Evolutionary conservation across 225 moss, liverwort and hornwort genomes (phyloP).

Genomic region (Straminergon stramineum): DNA sequence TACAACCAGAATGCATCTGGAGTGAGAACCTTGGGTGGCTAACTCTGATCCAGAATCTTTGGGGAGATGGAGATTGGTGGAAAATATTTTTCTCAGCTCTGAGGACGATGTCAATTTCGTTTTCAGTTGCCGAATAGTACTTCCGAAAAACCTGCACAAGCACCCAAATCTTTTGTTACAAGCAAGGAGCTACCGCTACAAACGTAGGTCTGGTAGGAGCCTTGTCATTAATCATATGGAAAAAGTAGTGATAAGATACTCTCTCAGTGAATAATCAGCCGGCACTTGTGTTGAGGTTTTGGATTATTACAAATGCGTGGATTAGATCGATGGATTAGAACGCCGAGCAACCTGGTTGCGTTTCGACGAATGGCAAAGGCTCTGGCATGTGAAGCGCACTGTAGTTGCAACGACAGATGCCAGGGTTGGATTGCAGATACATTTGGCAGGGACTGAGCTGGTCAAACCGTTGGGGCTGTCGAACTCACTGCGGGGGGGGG

Average conservation of each 20-base stretch:
- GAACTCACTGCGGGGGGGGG: neutral
- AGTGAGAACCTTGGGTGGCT: neutral
- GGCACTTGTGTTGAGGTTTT: neutral
- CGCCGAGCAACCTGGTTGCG: neutral
- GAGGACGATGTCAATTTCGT: neutral
- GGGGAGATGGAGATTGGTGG: neutral
- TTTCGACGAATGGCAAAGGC: neutral
- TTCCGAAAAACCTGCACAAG: neutral
- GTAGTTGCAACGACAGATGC: neutral
- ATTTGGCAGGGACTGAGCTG: constrained; percentile 21
- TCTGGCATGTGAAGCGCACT: neutral
- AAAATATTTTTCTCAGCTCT: neutral
- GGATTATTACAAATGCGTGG: neutral
- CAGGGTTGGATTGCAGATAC: neutral
- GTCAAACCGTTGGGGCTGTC: constrained; percentile 12
- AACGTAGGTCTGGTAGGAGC: neutral
- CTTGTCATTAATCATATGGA: neutral
- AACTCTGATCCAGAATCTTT: neutral
- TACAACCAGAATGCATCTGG: neutral
- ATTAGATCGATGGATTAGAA: neutral
- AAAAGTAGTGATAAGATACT: neutral
- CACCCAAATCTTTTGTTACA: neutral
- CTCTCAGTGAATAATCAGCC: neutral
- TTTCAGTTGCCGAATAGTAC: neutral
- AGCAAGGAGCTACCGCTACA: neutral